phyloP scores from a whole-genome alignment of 345 rosid species.

The Brassica nigra region DNA sequence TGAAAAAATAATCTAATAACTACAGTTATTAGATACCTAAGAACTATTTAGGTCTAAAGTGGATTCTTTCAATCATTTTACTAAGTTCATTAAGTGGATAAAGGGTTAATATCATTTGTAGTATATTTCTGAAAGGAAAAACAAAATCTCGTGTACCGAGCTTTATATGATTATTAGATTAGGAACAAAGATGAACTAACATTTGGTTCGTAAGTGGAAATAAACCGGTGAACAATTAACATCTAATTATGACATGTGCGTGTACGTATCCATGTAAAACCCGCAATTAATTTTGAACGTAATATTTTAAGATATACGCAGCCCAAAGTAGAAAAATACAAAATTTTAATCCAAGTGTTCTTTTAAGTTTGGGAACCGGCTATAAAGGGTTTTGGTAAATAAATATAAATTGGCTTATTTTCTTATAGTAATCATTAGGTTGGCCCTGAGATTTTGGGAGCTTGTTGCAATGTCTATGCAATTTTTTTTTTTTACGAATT shows the following conservation, averaged over 20 bases:
- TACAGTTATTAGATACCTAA: not conserved
- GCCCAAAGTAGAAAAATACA: conserved; percentile 8
- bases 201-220: conserved; percentile 10
- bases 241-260: conserved; percentile 13
- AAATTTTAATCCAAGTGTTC: not conserved
- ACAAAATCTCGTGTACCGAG: not conserved
- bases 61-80: not conserved
- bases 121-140: too few species aligned
- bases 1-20: too few species aligned
- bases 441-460: too few species aligned
- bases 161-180: not conserved
- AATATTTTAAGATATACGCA: not conserved
- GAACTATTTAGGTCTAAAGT: not conserved
- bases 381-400: not conserved
- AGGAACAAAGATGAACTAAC: not conserved
- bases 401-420: not conserved
- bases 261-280: conserved; percentile 29
- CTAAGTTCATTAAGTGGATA: not conserved
- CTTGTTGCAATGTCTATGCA: too few species aligned
- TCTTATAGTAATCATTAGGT: not conserved
- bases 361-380: conserved; percentile 4
- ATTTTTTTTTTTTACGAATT: too few species aligned
- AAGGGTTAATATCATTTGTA: not conserved
- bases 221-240: conserved; percentile 28
- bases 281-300: conserved; percentile 21